Percentiles rank a stretch among this genome's conserved stretches.
Evolutionary conservation across 768 basidiomycete genomes (phyloP).

Genomic region (Pleurotus sapidus): DNA sequence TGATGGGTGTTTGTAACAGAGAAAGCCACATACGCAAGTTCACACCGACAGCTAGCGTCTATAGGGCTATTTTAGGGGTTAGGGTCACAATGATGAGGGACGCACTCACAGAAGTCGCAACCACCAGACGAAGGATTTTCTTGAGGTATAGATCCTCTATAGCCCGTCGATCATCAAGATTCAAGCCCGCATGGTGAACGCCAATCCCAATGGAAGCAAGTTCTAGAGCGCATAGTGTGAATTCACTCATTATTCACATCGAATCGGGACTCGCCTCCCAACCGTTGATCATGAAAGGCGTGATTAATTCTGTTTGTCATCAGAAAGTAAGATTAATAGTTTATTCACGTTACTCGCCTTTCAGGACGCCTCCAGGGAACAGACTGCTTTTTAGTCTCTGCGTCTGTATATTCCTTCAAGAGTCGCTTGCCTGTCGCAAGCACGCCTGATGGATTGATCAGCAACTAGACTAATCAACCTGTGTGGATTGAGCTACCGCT

Average conservation of each 20-base stretch:
- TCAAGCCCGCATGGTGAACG: conserved; percentile 89
- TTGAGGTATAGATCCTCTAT: conserved; percentile 75
- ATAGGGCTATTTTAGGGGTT: neutral
- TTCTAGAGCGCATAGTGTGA: conserved; percentile 29
- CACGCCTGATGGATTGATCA: conserved; percentile 35
- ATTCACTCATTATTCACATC: neutral
- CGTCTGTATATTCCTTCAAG: conserved; percentile 65
- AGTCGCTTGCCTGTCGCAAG: conserved; percentile 73
- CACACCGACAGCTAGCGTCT: conserved; percentile 96
- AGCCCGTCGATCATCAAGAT: conserved; percentile 63
- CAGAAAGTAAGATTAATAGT: conserved; percentile 3
- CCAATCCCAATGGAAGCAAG: conserved; percentile 78
- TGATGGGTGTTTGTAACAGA: neutral
- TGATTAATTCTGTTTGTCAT: conserved; percentile 44
- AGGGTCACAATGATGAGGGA: conserved; percentile 7
- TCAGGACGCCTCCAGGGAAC: conserved; percentile 71
- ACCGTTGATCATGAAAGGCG: conserved; percentile 63
- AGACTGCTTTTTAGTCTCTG: conserved; percentile 39
- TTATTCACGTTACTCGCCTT: conserved; percentile 32
- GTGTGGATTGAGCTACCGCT: conserved; percentile 48
- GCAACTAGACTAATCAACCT: too few species aligned
- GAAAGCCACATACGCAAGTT: conserved; percentile 70
- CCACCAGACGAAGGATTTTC: conserved; percentile 61
- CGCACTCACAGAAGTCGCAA: conserved; percentile 76
- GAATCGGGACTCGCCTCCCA: conserved; percentile 46